Evolutionary conservation across 208 protist genomes (phyloP).

Genomic region (Trypanosoma vivax): DNA sequence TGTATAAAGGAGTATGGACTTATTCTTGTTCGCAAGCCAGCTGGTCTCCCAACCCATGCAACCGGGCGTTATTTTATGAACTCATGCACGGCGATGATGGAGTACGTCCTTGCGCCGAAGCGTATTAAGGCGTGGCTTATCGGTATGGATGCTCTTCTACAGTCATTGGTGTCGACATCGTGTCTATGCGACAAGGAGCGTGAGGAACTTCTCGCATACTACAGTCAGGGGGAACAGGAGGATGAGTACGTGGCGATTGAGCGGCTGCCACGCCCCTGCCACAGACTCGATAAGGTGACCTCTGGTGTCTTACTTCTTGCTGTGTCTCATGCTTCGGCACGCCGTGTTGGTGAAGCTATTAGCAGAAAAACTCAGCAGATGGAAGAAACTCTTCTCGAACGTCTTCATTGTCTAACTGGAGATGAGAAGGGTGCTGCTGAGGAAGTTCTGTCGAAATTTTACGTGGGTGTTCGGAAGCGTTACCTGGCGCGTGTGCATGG

Average conservation of each 20-base stretch:
- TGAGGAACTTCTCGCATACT: slow-evolving; percentile 58
- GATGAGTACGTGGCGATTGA: slow-evolving; percentile 23
- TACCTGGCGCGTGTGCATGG: slow-evolving; percentile 45
- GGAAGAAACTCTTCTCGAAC: slow-evolving; percentile 26
- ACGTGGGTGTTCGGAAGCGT: slow-evolving; percentile 26
- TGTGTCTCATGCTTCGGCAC: slow-evolving; percentile 38
- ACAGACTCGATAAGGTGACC: slow-evolving; percentile 86
- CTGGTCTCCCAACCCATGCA: slow-evolving; percentile 81
- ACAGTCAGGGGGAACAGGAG: slow-evolving; percentile 7
- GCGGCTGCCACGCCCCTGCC: slow-evolving; percentile 60
- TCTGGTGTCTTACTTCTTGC: slow-evolving; percentile 77
- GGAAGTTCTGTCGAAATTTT: slow-evolving; percentile 5
- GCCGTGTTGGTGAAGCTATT: slow-evolving; percentile 38
- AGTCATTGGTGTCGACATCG: slow-evolving; percentile 57
- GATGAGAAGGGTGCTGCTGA: not conserved
- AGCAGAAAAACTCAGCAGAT: slow-evolving; percentile 64
- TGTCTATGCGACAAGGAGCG: slow-evolving; percentile 35
- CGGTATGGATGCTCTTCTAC: slow-evolving; percentile 48
- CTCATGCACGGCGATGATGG: slow-evolving; percentile 80
- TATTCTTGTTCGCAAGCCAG: slow-evolving; percentile 61
- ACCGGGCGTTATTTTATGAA: slow-evolving; percentile 92
- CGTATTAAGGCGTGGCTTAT: slow-evolving; percentile 63
- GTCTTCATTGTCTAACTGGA: not conserved
- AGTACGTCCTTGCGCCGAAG: slow-evolving; percentile 77
- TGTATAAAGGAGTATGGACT: slow-evolving; percentile 57